These are phyloP conservation scores for Arthrobotrys iridis DNA, from an alignment of 2,329 filamentous ascomycete species.

Conservation along the genomic window DNA sequence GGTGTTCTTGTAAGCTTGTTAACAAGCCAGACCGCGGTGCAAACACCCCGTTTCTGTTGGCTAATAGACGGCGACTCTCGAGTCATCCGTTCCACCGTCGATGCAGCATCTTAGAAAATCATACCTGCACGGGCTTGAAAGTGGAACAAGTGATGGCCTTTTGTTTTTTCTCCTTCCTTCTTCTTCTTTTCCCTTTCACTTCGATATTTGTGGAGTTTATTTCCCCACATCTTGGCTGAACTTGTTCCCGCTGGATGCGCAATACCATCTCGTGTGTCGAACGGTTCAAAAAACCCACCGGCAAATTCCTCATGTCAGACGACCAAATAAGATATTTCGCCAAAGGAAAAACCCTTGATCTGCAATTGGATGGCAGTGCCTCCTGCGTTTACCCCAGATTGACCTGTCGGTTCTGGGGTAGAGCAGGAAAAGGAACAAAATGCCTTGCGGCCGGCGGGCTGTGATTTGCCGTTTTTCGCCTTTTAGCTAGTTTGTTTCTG, in stretches of 20 bases:
- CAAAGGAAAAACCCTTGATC: conserved; percentile 15
- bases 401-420: conserved; percentile 39
- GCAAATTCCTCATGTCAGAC: conserved; percentile 50
- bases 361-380: conserved; percentile 27
- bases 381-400: conserved; percentile 35
- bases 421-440: neutral
- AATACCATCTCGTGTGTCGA: conserved; percentile 25
- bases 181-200: conserved; percentile 22
- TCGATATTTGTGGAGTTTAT: conserved; percentile 31
- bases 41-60: conserved; percentile 34
- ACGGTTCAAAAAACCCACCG: conserved; percentile 12
- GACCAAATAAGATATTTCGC: too few relatives aligned
- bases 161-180: neutral
- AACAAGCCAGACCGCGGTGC: conserved; percentile 15
- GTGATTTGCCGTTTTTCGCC: conserved; percentile 1
- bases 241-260: conserved; percentile 34
- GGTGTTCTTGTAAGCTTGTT: conserved; percentile 21
- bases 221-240: conserved; percentile 52
- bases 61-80: conserved; percentile 55
- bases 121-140: conserved; percentile 28
- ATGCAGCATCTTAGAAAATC: conserved; percentile 32
- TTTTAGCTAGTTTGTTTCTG: conserved; percentile 26
- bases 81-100: conserved; percentile 53
- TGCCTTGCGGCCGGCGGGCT: conserved; percentile 3
- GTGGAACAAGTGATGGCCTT: conserved; percentile 9